Evolutionary conservation across 2,329 filamentous ascomycete species (phyloP).

Genomic region (Microsporum canis): DNA sequence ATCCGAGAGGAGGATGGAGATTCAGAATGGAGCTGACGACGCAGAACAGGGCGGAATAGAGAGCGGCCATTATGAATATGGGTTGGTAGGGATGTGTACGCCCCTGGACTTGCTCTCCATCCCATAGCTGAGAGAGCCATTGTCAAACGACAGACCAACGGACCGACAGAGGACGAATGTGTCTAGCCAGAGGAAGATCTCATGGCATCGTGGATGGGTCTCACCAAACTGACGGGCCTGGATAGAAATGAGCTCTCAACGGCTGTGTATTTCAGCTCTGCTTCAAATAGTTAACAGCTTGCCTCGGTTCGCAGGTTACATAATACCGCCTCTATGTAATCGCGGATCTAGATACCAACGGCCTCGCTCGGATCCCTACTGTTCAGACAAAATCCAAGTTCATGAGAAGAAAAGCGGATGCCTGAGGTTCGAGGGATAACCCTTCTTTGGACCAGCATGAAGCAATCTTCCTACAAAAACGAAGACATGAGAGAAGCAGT

Average conservation of each 20-base stretch:
- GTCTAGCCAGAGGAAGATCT: neutral
- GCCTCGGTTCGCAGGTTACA: neutral
- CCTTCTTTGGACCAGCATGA: neutral
- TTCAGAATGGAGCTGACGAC: constrained; percentile 5
- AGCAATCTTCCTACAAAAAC: neutral
- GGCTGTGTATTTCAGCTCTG: neutral
- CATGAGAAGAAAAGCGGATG: neutral
- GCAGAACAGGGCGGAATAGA: neutral
- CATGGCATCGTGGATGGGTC: neutral
- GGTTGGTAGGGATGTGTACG: neutral
- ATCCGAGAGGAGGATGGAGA: neutral
- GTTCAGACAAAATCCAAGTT: neutral
- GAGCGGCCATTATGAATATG: neutral
- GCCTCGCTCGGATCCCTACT: neutral
- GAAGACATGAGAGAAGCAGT: neutral
- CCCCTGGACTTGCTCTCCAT: neutral
- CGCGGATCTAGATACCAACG: neutral
- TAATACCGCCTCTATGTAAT: neutral
- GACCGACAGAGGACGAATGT: neutral
- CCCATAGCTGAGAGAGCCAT: neutral
- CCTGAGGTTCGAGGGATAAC: neutral
- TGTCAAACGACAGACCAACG: neutral
- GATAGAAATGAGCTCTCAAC: neutral
- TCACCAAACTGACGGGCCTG: neutral
- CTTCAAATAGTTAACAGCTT: neutral